Conservation (phyloP, 129 eudicot genomes). For the Saposhnikovia divaricata region DNA sequence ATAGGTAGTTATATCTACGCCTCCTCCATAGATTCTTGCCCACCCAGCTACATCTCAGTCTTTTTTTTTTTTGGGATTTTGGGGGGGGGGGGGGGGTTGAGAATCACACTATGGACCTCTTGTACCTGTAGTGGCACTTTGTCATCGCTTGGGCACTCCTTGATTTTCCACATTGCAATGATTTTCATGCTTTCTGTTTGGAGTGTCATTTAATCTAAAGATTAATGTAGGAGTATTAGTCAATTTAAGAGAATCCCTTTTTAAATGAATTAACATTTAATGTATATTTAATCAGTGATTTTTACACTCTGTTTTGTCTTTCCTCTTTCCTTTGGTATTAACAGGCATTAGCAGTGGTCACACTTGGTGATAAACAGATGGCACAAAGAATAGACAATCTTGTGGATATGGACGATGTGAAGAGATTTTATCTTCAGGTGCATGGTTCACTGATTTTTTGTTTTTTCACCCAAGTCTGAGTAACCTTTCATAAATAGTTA, state of each 20-base stretch:
- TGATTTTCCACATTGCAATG: too few species aligned
- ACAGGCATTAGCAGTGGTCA: constrained; percentile 93
- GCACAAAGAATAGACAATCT: constrained; percentile 96
- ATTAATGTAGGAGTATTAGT: neutral
- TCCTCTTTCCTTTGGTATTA: constrained; percentile 15
- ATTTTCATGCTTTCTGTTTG: neutral
- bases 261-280: neutral
- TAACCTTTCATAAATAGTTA: neutral
- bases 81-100: too few species aligned
- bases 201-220: neutral
- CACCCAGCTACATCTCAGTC: too few species aligned
- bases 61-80: too few species aligned
- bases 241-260: neutral
- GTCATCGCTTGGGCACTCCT: too few species aligned
- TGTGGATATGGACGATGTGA: constrained; percentile 79
- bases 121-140: too few species aligned
- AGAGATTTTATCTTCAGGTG: constrained; percentile 99
- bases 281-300: neutral
- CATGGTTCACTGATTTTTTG: neutral
- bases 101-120: too few species aligned
- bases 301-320: neutral
- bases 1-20: too few species aligned
- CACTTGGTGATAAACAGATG: constrained; percentile 93
- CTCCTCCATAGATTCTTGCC: too few species aligned
- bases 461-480: neutral